Base-by-base conservation (phyloP, 2,329 filamentous ascomycete species). In the Apiospora malaysiana region DNA sequence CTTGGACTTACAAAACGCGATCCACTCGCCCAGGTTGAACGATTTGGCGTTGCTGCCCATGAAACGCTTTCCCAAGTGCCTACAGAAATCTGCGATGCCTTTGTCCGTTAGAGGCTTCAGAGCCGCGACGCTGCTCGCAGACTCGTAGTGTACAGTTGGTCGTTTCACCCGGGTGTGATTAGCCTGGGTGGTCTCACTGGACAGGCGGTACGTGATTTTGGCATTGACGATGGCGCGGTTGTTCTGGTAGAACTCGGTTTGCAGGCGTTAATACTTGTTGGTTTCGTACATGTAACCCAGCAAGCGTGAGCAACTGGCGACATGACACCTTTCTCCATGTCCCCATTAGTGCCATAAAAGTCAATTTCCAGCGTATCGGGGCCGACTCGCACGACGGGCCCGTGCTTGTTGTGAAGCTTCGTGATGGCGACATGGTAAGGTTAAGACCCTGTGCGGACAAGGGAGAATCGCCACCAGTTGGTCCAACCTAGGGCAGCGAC, bases 1-100 rank as follows among this genome's bases (percentile, higher is more conserved):
- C 25, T 59, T 37, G 0, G 18, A 59, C 51, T 59, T 75, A 68
- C 66, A 68, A 32, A 47, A 68, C 8, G 76, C 46, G 14, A 84
- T 74, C 83, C 84, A 86, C 47, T 82, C 75, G 5, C 81, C 82
- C 12, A 86, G 75, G 23, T 83, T 76, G 69, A 79, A 82, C 0
- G 72, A 72, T 70, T 59, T 21, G 51, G 72, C 73, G 4, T 70
- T 56, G 40, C 78, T 75, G 32, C 78, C 70, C 25, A 81, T 73
- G 70, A 81, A 84, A 3, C 76, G 70, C 2, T 75, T 74, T n/a
- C 82, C 78, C 0, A 83, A 72, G 21, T 79, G 73, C 21, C 74
- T 69, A 59, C 79, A 80, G 12, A 83, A 75, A 12, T 77, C 51
- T 9, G 14, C 16, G 16, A 59, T 37, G 6, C 37, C 51, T 5